Base-by-base conservation (phyloP, 106 monocot species). In the Amphibolis antarctica region DNA sequence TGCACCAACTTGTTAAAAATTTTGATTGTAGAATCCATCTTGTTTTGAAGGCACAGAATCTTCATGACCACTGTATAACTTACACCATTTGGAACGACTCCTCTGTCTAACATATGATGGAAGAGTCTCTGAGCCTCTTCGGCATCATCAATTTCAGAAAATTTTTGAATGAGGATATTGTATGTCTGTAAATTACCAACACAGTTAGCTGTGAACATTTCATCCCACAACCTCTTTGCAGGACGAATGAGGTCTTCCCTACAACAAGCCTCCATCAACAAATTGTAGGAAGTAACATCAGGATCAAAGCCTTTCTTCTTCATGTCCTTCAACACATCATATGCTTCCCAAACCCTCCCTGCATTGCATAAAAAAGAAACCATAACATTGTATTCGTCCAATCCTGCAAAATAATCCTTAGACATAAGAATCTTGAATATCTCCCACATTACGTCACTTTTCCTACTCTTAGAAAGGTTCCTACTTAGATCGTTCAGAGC, bases 141-240 rank as follows among this genome's bases (percentile, higher is more conserved):
- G 2, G 44, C 60, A 52, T 90, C 76, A 66, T 77, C 76, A 10
- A 28, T 67, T 43, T 85, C 84, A 2, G 68, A 78, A 44, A 90
- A 76, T 57, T 98, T 98, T 42, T 46, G 56, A 36, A 98, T 98
- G 28, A 98, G 74, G 18, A 78, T 90, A 54, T 80, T 87, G 58
- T 90, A 98, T 15, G 86, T 98, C 36, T 70, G 80, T 52, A 85
- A 70, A 74, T 91, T 81, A 13, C 80, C 65, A 42, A 58, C 20
- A 57, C 84, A 90, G 5, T 86, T 84, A 70, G 64, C 78, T 44
- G 70, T 62, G 74, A 98, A 98, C 82, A 98, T 98, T 78, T 91
- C 90, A 70, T 98, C 96, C 96, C 96, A 98, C 9, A 91, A 69
- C 76, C 76, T 98, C 76, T 98, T 98, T 31, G 96, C 96, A 19